Percentiles rank a stretch among this genome's conserved stretches.
phyloP scores from a whole-genome alignment of 345 rosid genomes.

The Triadica sebifera region DNA sequence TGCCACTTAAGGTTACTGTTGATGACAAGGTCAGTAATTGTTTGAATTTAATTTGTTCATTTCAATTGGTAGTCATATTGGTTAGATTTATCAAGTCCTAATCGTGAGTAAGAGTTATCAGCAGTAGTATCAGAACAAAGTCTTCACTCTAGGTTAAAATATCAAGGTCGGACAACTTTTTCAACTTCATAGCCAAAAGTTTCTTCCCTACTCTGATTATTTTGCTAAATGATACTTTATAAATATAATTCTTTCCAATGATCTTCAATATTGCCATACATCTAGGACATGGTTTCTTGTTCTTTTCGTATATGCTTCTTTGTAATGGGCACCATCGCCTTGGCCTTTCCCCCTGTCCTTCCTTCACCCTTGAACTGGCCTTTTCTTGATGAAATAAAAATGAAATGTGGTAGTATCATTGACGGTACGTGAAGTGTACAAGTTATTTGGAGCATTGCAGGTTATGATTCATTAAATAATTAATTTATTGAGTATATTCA shows the following conservation, averaged over 20 bases:
- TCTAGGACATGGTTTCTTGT: background rate
- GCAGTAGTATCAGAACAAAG: background rate
- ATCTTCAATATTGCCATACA: background rate
- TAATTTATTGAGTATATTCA: background rate
- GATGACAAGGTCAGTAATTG: conserved; percentile 76
- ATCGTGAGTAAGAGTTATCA: background rate
- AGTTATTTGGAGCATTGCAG: background rate
- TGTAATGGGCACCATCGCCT: background rate
- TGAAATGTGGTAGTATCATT: background rate
- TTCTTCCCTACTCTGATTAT: background rate
- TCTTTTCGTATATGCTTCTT: background rate
- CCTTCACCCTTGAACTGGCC: background rate
- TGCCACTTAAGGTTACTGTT: conserved; percentile 78
- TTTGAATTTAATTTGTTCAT: conserved; percentile 3
- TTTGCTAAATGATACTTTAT: background rate
- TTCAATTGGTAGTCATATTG: conserved; percentile 6
- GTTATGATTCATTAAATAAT: background rate
- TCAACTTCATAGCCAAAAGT: background rate
- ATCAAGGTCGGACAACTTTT: background rate
- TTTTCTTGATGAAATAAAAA: background rate
- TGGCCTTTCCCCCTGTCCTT: background rate
- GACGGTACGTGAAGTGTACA: background rate
- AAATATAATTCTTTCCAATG: background rate
- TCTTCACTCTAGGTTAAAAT: background rate
- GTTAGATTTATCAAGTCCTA: conserved; percentile 7